Percentiles rank a stretch among this genome's conserved stretches.
Conservation (phyloP, 345 rosid species). For the Anastatica hierochuntica region DNA sequence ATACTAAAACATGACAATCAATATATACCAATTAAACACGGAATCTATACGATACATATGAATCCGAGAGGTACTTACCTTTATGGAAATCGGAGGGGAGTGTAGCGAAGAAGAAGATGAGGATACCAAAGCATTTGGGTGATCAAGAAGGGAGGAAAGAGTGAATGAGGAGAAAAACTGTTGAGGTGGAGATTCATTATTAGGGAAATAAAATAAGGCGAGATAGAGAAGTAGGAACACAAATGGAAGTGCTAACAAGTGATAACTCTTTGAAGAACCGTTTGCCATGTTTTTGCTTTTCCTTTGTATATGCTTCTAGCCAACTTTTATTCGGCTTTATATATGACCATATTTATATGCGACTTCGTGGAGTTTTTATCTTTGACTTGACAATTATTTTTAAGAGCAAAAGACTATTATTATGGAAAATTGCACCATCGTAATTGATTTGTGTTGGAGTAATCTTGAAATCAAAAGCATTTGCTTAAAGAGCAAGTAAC, state of each 20-base stretch:
- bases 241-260: constrained; percentile 14
- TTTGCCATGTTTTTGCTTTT: background rate
- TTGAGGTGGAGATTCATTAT: background rate
- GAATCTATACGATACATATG: background rate
- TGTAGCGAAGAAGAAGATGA: constrained; percentile 6
- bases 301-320: background rate
- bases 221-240: constrained; percentile 20
- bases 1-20: too few species aligned
- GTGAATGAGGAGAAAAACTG: constrained; percentile 16
- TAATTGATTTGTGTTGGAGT: too few species aligned
- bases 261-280: background rate
- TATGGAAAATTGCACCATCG: too few species aligned
- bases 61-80: constrained; percentile 4
- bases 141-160: background rate
- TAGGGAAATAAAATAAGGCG: background rate
- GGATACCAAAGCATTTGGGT: background rate
- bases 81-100: constrained; percentile 13
- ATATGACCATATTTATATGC: constrained; percentile 7
- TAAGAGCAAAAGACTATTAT: too few species aligned
- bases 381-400: too few species aligned
- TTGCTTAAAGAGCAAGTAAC: too few species aligned
- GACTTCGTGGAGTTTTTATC: background rate
- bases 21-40: background rate
- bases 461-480: too few species aligned
- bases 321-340: background rate